These are phyloP conservation scores for Incumbomyces lentus DNA, from an alignment of 2,329 filamentous ascomycete genomes.

Conservation along the genomic window DNA sequence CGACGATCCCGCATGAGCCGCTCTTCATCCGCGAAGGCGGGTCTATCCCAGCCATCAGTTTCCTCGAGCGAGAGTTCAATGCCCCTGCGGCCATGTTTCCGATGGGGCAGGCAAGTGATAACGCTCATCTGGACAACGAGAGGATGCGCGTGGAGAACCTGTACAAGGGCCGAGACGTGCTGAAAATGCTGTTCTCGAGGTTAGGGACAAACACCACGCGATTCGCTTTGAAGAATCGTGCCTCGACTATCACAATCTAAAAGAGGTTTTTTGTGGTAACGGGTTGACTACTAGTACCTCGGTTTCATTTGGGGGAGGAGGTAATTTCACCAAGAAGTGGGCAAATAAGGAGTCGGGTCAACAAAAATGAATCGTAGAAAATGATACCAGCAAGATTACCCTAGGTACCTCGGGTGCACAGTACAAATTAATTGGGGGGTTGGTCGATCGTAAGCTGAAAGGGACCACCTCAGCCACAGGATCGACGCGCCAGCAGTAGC, in stretches of 20 bases:
- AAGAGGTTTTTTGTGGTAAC: background rate
- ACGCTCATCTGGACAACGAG: conserved; percentile 91
- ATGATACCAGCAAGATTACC: too few relatives aligned
- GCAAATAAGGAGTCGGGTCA: too few relatives aligned
- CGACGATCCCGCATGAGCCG: conserved; percentile 16
- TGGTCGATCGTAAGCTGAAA: too few relatives aligned
- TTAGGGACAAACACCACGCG: conserved; percentile 4
- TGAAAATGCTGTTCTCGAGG: conserved; percentile 64
- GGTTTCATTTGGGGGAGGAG: too few relatives aligned
- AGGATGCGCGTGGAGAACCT: conserved; percentile 78
- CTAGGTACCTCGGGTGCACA: too few relatives aligned
- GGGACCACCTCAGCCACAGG: too few relatives aligned
- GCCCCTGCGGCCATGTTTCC: conserved; percentile 46
- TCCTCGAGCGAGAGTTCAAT: conserved; percentile 33
- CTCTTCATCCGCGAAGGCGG: conserved; percentile 93
- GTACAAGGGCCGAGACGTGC: conserved; percentile 84
- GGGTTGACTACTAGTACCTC: too few relatives aligned
- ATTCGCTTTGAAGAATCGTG: conserved; percentile 1
- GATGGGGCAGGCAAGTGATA: conserved; percentile 88
- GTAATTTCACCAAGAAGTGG: too few relatives aligned
- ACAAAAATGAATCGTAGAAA: too few relatives aligned
- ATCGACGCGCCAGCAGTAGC: too few relatives aligned
- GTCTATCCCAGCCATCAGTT: conserved; percentile 86
- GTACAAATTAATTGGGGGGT: too few relatives aligned
- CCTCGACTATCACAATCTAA: conserved; percentile 5